phyloP scores from a whole-genome alignment of 257 asterid species.

The Jacaranda copaia region DNA sequence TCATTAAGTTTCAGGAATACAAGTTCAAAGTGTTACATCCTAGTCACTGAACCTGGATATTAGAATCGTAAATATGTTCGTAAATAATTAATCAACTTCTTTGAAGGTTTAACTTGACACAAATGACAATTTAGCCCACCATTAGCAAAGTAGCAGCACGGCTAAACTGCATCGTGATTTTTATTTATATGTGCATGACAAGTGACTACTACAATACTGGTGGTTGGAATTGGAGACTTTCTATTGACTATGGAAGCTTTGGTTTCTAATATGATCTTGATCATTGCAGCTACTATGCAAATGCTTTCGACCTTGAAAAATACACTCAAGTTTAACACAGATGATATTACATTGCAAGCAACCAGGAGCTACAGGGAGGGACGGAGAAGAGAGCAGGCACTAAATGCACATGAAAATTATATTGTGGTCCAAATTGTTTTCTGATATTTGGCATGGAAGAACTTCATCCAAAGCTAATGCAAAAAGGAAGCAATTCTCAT shows the following conservation, averaged over 20 bases:
- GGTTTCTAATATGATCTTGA: conserved; percentile 2
- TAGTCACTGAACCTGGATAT: conserved; percentile 17
- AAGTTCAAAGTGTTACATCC: conserved; percentile 4
- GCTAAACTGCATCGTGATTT: not conserved
- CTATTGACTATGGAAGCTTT: not conserved
- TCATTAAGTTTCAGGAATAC: not conserved
- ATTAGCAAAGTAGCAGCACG: not conserved
- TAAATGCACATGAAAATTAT: not conserved
- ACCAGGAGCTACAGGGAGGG: conserved; percentile 16
- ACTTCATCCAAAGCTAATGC: not conserved
- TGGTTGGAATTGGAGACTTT: too few species aligned
- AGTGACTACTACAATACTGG: too few species aligned
- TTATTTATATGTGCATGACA: not conserved
- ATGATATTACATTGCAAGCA: not conserved
- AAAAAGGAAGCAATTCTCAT: not conserved
- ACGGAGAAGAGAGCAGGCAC: not conserved
- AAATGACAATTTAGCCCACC: not conserved
- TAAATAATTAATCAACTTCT: not conserved
- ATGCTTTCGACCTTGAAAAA: conserved; percentile 7
- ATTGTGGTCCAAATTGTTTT: conserved; percentile 9
- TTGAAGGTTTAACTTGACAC: not conserved
- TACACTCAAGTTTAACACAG: not conserved
- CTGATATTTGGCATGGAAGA: not conserved
- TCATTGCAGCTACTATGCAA: conserved; percentile 17
- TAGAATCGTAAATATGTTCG: not conserved